phyloP scores from a whole-genome alignment of 257 asterid species.

The Catharanthus roseus region DNA sequence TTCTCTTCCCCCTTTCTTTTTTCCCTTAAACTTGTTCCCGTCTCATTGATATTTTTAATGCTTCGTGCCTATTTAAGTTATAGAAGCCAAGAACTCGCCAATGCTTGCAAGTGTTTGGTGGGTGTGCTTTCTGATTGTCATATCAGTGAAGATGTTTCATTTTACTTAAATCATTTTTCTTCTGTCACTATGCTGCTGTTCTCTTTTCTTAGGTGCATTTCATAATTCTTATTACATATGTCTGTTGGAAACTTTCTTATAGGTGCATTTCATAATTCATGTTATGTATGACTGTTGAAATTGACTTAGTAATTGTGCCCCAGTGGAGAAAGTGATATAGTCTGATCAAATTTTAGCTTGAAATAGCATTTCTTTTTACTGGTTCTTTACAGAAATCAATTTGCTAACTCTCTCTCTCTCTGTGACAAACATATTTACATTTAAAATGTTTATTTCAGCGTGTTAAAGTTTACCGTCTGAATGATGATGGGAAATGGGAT shows the following conservation, averaged over 20 bases:
- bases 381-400: neutral
- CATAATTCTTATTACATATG: neutral
- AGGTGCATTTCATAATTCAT: neutral
- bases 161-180: neutral
- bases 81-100: too few species aligned
- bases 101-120: neutral
- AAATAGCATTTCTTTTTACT: neutral
- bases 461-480: conserved; percentile 90
- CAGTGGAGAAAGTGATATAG: neutral
- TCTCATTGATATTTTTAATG: too few species aligned
- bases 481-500: conserved; percentile 95
- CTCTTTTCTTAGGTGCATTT: neutral
- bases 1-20: too few species aligned
- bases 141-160: neutral
- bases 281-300: neutral
- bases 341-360: neutral
- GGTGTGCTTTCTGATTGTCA: neutral
- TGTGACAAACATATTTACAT: neutral
- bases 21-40: too few species aligned
- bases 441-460: conserved; percentile 49
- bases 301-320: neutral
- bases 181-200: neutral
- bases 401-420: neutral
- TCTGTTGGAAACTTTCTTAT: too few species aligned
- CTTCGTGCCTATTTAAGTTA: too few species aligned